Percentiles rank a stretch among this genome's conserved stretches.
Evolutionary conservation across 352 stramenopile genomes (phyloP).

Genomic region (Pythium brassicae): DNA sequence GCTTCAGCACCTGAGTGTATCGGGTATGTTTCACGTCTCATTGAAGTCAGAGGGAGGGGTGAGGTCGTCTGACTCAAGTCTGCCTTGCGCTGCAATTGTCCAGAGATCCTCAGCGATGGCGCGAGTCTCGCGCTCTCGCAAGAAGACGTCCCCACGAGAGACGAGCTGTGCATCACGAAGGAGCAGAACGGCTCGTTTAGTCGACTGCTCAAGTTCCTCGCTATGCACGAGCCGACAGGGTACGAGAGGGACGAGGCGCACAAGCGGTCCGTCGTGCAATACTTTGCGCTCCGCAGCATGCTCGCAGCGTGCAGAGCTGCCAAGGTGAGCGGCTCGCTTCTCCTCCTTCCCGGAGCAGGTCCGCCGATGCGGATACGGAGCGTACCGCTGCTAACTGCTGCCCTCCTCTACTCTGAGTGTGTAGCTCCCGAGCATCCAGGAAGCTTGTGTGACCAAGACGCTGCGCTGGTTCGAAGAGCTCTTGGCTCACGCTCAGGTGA

Average conservation of each 20-base stretch:
- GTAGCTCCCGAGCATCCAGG: conserved; percentile 44
- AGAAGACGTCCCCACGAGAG: conserved; percentile 23
- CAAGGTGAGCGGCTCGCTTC: conserved; percentile 26
- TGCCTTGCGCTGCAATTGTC: background rate
- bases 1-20: conserved; percentile 43
- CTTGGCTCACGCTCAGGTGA: conserved; percentile 17
- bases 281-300: conserved; percentile 49
- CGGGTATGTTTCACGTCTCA: conserved; percentile 17
- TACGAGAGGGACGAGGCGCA: conserved; percentile 48
- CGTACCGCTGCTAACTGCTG: too few species aligned
- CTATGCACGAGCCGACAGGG: conserved; percentile 51
- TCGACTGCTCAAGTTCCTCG: conserved; percentile 47
- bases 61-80: too few species aligned
- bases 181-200: conserved; percentile 41
- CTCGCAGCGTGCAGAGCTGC: conserved; percentile 42
- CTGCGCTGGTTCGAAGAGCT: conserved; percentile 62
- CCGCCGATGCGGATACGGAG: too few species aligned
- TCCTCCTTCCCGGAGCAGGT: too few species aligned
- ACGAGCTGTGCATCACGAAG: conserved; percentile 28
- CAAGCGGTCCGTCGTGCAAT: conserved; percentile 46
- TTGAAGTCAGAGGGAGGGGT: too few species aligned
- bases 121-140: conserved; percentile 21
- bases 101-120: conserved; percentile 56
- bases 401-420: conserved; percentile 9
- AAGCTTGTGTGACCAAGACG: conserved; percentile 38